A percentile compares a stretch with the other conserved stretches of the same genome.
Evolutionary conservation across 202 grass and related monocot species (phyloP).

Genomic region (Schoenoplectus tabernaemontani): DNA sequence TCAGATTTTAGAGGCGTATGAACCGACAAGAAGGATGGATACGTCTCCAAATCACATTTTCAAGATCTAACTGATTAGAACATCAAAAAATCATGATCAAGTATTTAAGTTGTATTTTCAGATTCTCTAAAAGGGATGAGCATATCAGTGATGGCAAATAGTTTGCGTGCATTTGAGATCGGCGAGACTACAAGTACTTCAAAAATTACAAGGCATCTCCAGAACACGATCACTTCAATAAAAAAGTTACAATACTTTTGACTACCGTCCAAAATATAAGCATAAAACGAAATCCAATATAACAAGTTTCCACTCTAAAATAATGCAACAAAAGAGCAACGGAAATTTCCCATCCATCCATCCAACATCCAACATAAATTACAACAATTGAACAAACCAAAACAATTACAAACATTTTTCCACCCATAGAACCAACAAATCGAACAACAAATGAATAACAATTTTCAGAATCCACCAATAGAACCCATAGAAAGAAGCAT

Average conservation of each 20-base stretch:
- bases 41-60: too few relatives aligned
- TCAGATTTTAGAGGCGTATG: too few relatives aligned
- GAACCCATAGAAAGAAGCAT: slow-evolving; percentile 47
- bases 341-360: slow-evolving; percentile 10
- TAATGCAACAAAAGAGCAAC: slow-evolving; percentile 27
- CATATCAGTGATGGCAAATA: not conserved
- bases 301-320: slow-evolving; percentile 23
- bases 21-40: too few relatives aligned
- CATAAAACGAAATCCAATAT: slow-evolving; percentile 21
- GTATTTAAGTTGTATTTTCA: not conserved
- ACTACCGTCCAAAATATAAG: slow-evolving; percentile 11
- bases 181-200: not conserved
- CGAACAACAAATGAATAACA: slow-evolving; percentile 28
- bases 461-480: slow-evolving; percentile 16
- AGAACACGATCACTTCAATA: not conserved
- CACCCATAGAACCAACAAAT: slow-evolving; percentile 15
- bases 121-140: not conserved
- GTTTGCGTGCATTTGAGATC: too few relatives aligned
- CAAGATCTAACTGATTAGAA: too few relatives aligned
- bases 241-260: slow-evolving; percentile 17
- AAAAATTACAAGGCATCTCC: not conserved
- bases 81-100: too few relatives aligned
- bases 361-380: slow-evolving; percentile 25
- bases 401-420: slow-evolving; percentile 29
- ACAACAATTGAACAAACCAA: slow-evolving; percentile 30